Evolutionary conservation across 371 early-diverging fungal genomes (phyloP), one percentile per base, ranked within the genome.

Genomic region (Dipsacomyces acuminosporus): DNA sequence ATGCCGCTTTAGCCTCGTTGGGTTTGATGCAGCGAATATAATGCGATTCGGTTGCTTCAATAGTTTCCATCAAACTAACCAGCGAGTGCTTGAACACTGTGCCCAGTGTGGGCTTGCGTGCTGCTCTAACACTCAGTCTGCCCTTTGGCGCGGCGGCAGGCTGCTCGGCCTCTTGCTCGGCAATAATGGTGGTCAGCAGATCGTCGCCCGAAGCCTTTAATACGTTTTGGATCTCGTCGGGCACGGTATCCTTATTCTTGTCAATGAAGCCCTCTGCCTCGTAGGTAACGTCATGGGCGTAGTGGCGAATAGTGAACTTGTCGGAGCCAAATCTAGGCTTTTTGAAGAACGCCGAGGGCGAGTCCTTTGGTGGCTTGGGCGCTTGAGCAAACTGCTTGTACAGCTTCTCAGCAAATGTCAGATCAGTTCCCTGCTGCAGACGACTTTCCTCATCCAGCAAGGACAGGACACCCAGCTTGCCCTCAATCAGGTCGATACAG

Each of bases 21-120:
- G 98, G 96, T 71, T 97, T 97, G 75, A 97, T 93, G 82, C 98
- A 97, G 54, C 98, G 91, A 60, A 97, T 94, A 70, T 99, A 99
- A 57, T 92, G 93, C 15, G 93, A 92, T 58, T 95, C 87, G 48
- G 98, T 96, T 19, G 82, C 74, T 36, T 85, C 83, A 54, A 97
- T 93, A 2, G 96, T 96, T 23, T 87, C 91, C 96, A 96, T 95
- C 45, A 97, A 79, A 55, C 83, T 82, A 48, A 86, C 86, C 46
- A 97, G 80, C 2, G 96, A 95, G 26, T 78, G 79, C 78, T 84
- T 84, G 76, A 86, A 85, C 50, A 90, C 91, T 17, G 93, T 83
- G 3, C 96, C 95, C 14, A 95, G 81, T 0, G 94, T 96, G 2
- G 89, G 88, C 70, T 90, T 91, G 51, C 83, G 82, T 17, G 76